These are phyloP conservation scores for Dryadomyces quercivorus DNA, from an alignment of 2,329 filamentous ascomycete species.

Conservation along the genomic window DNA sequence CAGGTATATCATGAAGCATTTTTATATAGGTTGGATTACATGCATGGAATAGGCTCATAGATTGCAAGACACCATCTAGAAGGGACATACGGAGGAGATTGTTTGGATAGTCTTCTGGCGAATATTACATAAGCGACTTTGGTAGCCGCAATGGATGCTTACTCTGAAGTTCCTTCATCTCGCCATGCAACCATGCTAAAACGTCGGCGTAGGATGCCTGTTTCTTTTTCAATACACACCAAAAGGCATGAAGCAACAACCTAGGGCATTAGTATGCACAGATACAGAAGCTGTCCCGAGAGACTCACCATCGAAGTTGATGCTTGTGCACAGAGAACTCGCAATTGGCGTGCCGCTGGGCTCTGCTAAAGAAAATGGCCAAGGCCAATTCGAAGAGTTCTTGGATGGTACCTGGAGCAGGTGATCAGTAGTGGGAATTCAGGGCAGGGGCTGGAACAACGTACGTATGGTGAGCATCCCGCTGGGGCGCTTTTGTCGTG, in stretches of 20 bases:
- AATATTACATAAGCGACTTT: background rate
- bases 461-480: conserved; percentile 52
- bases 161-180: conserved; percentile 25
- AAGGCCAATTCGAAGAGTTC: conserved; percentile 54
- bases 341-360: conserved; percentile 37
- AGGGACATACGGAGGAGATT: background rate
- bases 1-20: too few species aligned
- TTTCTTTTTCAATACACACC: conserved; percentile 51
- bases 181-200: conserved; percentile 53
- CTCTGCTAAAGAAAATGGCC: conserved; percentile 47
- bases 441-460: too few species aligned
- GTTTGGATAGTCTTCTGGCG: background rate
- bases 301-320: conserved; percentile 49
- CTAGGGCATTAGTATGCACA: conserved; percentile 23
- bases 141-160: conserved; percentile 8
- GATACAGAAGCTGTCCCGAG: conserved; percentile 4
- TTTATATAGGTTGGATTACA: too few species aligned
- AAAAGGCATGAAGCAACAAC: conserved; percentile 60
- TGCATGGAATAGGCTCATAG: background rate
- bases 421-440: background rate
- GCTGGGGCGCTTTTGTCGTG: conserved; percentile 40
- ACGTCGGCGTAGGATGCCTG: conserved; percentile 57
- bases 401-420: conserved; percentile 43
- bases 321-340: conserved; percentile 45
- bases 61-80: background rate